phyloP scores from a whole-genome alignment of 169 alveolate species.

The Amoebophrya sp. region DNA sequence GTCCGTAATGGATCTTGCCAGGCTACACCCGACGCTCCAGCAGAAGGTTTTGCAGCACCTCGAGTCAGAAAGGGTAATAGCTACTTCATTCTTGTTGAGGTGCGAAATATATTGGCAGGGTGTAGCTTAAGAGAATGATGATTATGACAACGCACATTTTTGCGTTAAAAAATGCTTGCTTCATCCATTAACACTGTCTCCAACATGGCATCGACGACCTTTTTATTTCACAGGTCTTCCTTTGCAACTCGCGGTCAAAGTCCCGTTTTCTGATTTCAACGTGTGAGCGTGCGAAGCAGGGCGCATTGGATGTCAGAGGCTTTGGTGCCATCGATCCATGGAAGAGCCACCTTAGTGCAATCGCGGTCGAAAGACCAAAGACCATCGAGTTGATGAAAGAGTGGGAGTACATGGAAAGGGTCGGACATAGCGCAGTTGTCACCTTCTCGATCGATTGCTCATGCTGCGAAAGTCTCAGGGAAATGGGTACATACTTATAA shows the following conservation, averaged over 20 bases:
- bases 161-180: no score
- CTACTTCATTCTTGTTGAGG: no score
- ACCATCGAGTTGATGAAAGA: not conserved
- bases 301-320: constrained; percentile 36
- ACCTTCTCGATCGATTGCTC: not conserved
- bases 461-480: not conserved
- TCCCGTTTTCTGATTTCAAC: constrained; percentile 32
- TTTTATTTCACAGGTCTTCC: not conserved
- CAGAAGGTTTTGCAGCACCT: not conserved
- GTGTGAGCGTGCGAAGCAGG: constrained; percentile 32
- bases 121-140: no score
- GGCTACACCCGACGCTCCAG: not conserved
- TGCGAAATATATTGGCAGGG: no score
- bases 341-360: constrained; percentile 14
- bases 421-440: not conserved
- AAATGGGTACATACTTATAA: not conserved
- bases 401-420: not conserved
- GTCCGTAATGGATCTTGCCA: not conserved
- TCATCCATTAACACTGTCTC: not conserved
- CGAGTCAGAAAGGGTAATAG: not conserved
- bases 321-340: constrained; percentile 38
- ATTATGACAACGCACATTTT: no score
- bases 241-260: constrained; percentile 31
- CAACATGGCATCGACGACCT: no score
- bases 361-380: not conserved